Base-by-base conservation (phyloP, 768 basidiomycete genomes). In the Mycena floridula region DNA sequence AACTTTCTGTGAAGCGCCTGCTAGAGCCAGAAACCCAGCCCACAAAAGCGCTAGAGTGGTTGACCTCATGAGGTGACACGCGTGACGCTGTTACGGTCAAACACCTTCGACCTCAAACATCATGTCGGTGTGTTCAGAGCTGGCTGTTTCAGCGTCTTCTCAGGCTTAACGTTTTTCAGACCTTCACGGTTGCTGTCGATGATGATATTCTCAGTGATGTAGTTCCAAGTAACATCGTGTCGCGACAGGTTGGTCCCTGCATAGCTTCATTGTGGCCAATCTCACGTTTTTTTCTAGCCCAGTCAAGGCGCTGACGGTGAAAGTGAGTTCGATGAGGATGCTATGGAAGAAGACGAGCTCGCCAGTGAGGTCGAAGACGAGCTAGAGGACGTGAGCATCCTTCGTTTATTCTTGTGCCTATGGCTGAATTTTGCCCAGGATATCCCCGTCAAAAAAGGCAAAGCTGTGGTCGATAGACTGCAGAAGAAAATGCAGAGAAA, bases 181-280 rank as follows among this genome's bases (percentile, higher is more conserved):
- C 32, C 13, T 35, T 35, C 32, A 35, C 32, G 18, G 32, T 35
- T 18, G 32, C 13, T 4, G 15, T 18, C 32, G 74, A 78, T 9
- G 91, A 92, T 43, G 92, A 94, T 61, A 83, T 90, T 40, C 74
- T 96, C 49, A 89, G 87, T 56, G 92, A 95, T 61, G 79, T 94
- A 46, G 82, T 95, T 7, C 92, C 92, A 2, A 87, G 84, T 60
- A 89, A 91, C 59, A 90, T 94, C 50, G 83, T 93, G 37, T 93
- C 90, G 44, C 79, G 92, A 56, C 86, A 89, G 70, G 90, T 85
- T 55, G 46, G 72, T 60, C 24, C 25, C 13, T 37, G 5, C 25
- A 3, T 21, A 23, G 38, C 25, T 7, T 37, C 21, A 52, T 26
- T 43, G 13, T 38, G 35, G n/a, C 23, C 23, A 16, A 15, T 24